These are phyloP conservation scores for Zygosaccharomyces sapae DNA, from an alignment of 1,139 yeast genomes.

Conservation along the genomic window DNA sequence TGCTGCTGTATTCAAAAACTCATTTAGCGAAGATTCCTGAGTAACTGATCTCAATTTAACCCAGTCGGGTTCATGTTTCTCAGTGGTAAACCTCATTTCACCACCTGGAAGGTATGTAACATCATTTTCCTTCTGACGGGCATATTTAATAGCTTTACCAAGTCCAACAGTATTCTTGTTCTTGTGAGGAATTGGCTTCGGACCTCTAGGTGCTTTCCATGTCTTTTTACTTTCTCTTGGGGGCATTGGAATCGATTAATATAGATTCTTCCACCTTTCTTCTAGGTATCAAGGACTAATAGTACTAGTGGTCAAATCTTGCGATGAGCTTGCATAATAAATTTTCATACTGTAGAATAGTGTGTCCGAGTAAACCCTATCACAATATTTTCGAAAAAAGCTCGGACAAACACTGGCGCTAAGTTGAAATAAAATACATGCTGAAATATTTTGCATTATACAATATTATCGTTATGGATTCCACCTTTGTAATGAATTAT, in stretches of 20 bases:
- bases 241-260: slow-evolving; percentile 37
- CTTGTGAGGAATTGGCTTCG: slow-evolving; percentile 80
- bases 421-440: background rate
- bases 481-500: slow-evolving; percentile 77
- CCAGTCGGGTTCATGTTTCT: slow-evolving; percentile 81
- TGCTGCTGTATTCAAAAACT: slow-evolving; percentile 90
- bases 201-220: slow-evolving; percentile 80
- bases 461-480: slow-evolving; percentile 25
- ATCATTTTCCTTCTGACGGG: slow-evolving; percentile 63
- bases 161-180: slow-evolving; percentile 80
- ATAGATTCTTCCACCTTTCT: slow-evolving; percentile 1
- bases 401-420: slow-evolving; percentile 4
- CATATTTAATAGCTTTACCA: slow-evolving; percentile 79
- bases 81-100: slow-evolving; percentile 78
- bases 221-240: slow-evolving; percentile 47
- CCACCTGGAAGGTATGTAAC: slow-evolving; percentile 77
- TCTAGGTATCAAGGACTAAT: background rate
- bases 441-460: background rate
- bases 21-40: slow-evolving; percentile 91
- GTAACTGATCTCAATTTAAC: slow-evolving; percentile 89
- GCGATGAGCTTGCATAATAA: slow-evolving; percentile 17
- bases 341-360: slow-evolving; percentile 8
- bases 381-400: background rate
- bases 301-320: background rate
- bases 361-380: background rate